Conservation (phyloP, 129 eudicot species). For the Dittrichia graveolens region DNA sequence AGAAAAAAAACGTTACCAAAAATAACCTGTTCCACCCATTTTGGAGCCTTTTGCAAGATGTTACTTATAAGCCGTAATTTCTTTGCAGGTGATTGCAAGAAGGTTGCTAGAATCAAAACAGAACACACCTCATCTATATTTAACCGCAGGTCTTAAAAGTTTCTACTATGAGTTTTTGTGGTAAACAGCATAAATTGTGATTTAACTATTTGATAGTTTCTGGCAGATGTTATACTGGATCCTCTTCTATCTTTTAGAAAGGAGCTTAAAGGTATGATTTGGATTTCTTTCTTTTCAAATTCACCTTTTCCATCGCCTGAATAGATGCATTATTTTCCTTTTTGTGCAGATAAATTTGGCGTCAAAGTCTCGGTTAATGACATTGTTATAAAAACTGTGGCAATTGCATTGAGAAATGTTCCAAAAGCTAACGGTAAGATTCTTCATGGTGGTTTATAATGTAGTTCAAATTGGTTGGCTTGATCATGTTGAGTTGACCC, state of each 20-base stretch:
- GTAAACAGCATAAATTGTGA: not conserved
- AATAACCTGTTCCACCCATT: too few relatives aligned
- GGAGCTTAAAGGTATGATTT: slow-evolving; percentile 80
- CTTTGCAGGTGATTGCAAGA: slow-evolving; percentile 81
- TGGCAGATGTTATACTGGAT: slow-evolving; percentile 88
- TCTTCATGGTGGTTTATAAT: slow-evolving; percentile 7
- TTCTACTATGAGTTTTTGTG: slow-evolving; percentile 17
- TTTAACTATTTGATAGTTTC: slow-evolving; percentile 26
- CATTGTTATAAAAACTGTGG: slow-evolving; percentile 91
- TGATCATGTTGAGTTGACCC: not conserved
- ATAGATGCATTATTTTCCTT: slow-evolving; percentile 16
- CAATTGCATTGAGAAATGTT: slow-evolving; percentile 78
- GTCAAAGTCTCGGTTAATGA: slow-evolving; percentile 97
- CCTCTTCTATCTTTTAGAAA: slow-evolving; percentile 90
- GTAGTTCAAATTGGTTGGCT: slow-evolving; percentile 3
- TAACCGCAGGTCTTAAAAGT: slow-evolving; percentile 64
- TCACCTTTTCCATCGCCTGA: slow-evolving; percentile 14
- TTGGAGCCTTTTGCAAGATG: not conserved
- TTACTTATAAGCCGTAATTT: slow-evolving; percentile 14
- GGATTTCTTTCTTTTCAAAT: not conserved
- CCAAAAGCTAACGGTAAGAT: slow-evolving; percentile 91
- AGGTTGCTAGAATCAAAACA: slow-evolving; percentile 96
- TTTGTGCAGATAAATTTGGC: slow-evolving; percentile 66
- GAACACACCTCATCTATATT: slow-evolving; percentile 84
- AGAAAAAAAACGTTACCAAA: not conserved